These are phyloP conservation scores for Posidonia australis DNA, from an alignment of 106 monocot genomes.

Conservation along the genomic window DNA sequence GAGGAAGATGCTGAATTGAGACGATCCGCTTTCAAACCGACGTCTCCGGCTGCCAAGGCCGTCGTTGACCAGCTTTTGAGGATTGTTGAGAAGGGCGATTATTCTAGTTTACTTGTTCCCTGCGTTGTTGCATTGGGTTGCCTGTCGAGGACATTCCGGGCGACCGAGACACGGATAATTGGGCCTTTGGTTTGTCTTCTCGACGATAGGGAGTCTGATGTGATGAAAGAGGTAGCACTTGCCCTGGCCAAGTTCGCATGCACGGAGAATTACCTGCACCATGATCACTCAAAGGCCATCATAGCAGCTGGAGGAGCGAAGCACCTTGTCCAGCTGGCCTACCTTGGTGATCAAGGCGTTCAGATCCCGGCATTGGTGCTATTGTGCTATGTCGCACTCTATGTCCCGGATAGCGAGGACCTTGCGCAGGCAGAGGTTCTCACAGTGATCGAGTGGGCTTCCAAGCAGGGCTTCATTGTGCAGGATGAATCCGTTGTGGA, in stretches of 20 bases:
- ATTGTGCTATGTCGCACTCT: conserved; percentile 56
- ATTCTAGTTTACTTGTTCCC: conserved; percentile 54
- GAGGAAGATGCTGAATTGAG: conserved; percentile 65
- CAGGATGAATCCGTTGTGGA: conserved; percentile 35
- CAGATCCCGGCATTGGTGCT: conserved; percentile 49
- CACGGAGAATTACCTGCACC: conserved; percentile 68
- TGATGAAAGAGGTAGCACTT: conserved; percentile 45
- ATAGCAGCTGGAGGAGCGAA: conserved; percentile 60
- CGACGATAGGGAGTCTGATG: conserved; percentile 49
- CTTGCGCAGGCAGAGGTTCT: conserved; percentile 64
- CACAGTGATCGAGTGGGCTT: conserved; percentile 58
- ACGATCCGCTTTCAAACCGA: conserved; percentile 80
- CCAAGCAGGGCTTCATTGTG: conserved; percentile 49
- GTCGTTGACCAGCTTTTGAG: conserved; percentile 73
- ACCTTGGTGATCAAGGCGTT: conserved; percentile 61
- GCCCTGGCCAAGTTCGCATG: conserved; percentile 80
- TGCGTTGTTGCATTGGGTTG: conserved; percentile 71
- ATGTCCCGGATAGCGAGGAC: conserved; percentile 74
- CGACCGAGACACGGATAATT: conserved; percentile 80
- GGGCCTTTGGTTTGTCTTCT: conserved; percentile 67
- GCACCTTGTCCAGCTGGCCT: conserved; percentile 73
- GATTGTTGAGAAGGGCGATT: conserved; percentile 62
- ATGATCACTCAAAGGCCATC: conserved; percentile 75
- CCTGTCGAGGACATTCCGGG: conserved; percentile 74
- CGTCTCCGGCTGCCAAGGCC: conserved; percentile 67